These are phyloP conservation scores for Cylindrodendrum hubeiense DNA, from an alignment of 2,329 filamentous ascomycete genomes.

Conservation along the genomic window DNA sequence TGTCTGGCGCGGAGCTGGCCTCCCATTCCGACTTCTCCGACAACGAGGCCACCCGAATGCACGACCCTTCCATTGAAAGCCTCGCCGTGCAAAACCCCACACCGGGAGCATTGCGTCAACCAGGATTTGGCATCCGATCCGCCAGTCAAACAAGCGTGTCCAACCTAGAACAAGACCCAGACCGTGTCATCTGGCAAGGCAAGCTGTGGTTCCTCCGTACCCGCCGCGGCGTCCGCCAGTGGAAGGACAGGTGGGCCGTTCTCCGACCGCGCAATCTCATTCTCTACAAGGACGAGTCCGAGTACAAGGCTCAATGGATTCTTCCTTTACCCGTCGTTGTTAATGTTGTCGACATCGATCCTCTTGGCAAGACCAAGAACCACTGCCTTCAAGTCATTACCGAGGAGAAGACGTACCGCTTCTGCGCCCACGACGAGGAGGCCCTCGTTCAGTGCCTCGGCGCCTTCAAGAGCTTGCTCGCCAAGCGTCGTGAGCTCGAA, in stretches of 20 bases:
- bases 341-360: constrained; percentile 92
- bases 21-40: constrained; percentile 93
- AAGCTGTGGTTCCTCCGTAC: constrained; percentile 88
- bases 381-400: constrained; percentile 94
- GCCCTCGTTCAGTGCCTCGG: constrained; percentile 86
- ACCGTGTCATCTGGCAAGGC: constrained; percentile 94
- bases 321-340: constrained; percentile 83
- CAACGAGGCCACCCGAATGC: constrained; percentile 63
- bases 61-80: constrained; percentile 66
- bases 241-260: constrained; percentile 96
- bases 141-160: constrained; percentile 72
- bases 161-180: constrained; percentile 73
- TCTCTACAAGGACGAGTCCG: constrained; percentile 92
- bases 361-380: constrained; percentile 84
- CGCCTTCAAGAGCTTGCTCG: constrained; percentile 87
- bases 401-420: constrained; percentile 86
- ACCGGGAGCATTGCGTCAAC: constrained; percentile 40
- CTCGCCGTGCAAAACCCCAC: constrained; percentile 53
- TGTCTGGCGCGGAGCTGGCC: constrained; percentile 74
- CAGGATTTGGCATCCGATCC: constrained; percentile 62
- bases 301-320: constrained; percentile 89
- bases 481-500: constrained; percentile 75
- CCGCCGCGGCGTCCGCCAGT: constrained; percentile 86
- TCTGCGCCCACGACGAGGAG: constrained; percentile 86
- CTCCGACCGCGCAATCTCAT: constrained; percentile 86